phyloP scores from a whole-genome alignment of 345 rosid species.

The Mangifera indica region DNA sequence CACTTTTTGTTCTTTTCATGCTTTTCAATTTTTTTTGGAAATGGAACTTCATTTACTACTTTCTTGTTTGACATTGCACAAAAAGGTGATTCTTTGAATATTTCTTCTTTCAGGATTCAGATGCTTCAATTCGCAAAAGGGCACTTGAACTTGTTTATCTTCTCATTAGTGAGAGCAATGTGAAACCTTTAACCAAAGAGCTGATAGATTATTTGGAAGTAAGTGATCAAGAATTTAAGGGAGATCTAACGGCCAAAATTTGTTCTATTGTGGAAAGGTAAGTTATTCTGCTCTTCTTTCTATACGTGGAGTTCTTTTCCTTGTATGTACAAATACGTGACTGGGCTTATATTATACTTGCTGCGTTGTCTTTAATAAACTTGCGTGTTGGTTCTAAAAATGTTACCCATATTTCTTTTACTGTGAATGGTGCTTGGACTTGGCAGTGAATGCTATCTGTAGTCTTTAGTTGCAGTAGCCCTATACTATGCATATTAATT shows the following conservation, averaged over 20 bases:
- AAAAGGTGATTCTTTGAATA: constrained; percentile 19
- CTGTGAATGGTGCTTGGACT: not conserved
- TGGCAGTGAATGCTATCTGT: not conserved
- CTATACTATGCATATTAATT: not conserved
- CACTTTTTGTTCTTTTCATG: not conserved
- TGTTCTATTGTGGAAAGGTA: constrained; percentile 97
- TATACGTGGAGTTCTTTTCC: constrained; percentile 3
- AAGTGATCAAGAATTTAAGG: constrained; percentile 94
- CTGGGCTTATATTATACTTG: constrained; percentile 7
- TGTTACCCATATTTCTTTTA: not conserved
- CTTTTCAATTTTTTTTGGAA: constrained; percentile 4
- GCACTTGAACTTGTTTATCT: constrained; percentile 89
- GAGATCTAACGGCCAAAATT: constrained; percentile 95
- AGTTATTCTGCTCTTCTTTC: constrained; percentile 34
- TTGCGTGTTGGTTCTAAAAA: constrained; percentile 1
- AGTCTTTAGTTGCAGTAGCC: not conserved
- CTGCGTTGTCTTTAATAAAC: constrained; percentile 6
- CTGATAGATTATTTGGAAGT: constrained; percentile 94
- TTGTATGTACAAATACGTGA: not conserved
- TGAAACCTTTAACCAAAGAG: constrained; percentile 85
- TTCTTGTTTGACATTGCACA: not conserved
- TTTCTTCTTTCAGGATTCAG: constrained; percentile 75
- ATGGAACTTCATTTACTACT: constrained; percentile 3
- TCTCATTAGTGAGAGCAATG: constrained; percentile 88
- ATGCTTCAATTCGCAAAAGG: constrained; percentile 97